Base-by-base conservation (phyloP, 2,329 filamentous ascomycete species). In the Tolypocladium sp. region DNA sequence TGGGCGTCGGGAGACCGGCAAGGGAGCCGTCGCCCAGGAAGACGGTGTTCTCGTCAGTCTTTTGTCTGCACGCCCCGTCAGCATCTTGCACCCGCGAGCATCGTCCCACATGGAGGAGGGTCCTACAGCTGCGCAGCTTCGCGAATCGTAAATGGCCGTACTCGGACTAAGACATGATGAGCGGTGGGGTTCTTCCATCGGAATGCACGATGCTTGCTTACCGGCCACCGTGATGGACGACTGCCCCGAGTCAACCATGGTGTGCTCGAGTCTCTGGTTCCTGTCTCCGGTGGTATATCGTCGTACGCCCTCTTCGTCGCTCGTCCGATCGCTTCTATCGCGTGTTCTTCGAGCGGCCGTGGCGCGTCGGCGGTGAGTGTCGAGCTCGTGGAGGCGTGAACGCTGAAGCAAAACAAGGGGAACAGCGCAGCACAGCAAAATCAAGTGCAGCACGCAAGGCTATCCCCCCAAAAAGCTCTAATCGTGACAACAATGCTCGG, bases 1-100 rank as follows among this genome's bases (percentile, higher is more conserved):
- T 96, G 0, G 92, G 92, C 1, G 91, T 83, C 0, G 93, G 92
- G 17, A 83, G 87, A 53, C 85, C 89, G n/a, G 94, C 94, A 59
- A 99, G 81, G 22, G 93, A 97, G 61, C 94, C 94, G 73, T 99
- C 94, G 62, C 94, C 94, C n/a, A 99, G 83, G 71, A 99, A 99
- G 42, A 96, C 75, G 6, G 91, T 92, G 58, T 88, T 87, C 73
- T 97, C 93, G 67, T 99, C 93, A 68, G 76, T 83, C 70, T 81
- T 84, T 57, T 85, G 81, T 66, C 83, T 85, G 64, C 15, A 35
- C 38, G 17, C 27, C 7, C 6, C 41, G 37, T 49, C 57, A 66
- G 33, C 65, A 58, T 57, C 42, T 20, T 49, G 25, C 25, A 10
- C 10, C n/a, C 40, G 55, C 20, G 5, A 54, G 53, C 20, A n/a